Evolutionary conservation across 129 eudicot species (phyloP).

Genomic region (Flaveria ramosissima): DNA sequence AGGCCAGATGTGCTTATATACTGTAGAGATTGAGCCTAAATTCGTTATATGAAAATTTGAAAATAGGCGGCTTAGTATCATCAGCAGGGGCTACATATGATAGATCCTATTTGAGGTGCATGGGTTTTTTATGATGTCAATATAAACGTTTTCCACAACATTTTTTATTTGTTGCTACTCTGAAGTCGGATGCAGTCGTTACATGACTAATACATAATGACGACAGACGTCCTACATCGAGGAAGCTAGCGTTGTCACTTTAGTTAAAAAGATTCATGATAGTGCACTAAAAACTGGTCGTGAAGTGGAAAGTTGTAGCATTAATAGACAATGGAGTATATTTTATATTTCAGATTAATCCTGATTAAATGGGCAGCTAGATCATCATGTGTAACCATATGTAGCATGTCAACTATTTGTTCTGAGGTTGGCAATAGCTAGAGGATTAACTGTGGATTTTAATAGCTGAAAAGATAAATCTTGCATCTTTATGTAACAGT

Average conservation of each 20-base stretch:
- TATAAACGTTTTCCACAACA: not conserved
- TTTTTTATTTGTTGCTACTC: conserved; percentile 4
- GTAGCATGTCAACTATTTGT: not conserved
- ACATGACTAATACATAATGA: no score
- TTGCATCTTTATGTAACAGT: conserved; percentile 1
- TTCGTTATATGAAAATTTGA: not conserved
- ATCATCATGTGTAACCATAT: not conserved
- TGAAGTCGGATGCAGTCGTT: conserved; percentile 10
- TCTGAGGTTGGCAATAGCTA: not conserved
- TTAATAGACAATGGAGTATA: not conserved
- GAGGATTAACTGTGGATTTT: not conserved
- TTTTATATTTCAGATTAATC: not conserved
- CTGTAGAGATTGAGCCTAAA: not conserved
- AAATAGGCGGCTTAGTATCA: conserved; percentile 4
- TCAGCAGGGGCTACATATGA: conserved; percentile 8
- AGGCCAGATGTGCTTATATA: not conserved
- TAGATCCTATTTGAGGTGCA: conserved; percentile 11
- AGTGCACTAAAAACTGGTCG: not conserved
- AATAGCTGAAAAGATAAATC: not conserved
- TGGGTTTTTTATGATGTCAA: not conserved
- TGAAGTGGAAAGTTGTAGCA: not conserved
- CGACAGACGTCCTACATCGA: not conserved
- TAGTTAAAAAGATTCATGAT: not conserved
- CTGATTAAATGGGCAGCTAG: not conserved
- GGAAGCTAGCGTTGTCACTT: not conserved